Conservation (phyloP, 2,329 filamentous ascomycete genomes). For the Xylariomycetidae sp. region DNA sequence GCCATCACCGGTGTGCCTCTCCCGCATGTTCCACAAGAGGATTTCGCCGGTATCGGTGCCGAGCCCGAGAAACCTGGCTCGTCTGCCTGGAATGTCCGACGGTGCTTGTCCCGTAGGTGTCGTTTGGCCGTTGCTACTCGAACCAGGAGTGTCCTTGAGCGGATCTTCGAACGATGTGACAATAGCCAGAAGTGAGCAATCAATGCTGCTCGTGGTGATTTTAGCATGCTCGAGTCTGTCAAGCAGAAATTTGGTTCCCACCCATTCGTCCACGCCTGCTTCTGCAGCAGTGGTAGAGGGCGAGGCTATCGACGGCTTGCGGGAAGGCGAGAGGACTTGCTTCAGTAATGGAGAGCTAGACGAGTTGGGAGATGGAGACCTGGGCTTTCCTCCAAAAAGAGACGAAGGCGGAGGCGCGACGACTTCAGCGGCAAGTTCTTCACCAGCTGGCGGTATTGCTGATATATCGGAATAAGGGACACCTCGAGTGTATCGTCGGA, state of each 20-base stretch:
- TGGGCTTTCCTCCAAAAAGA: constrained; percentile 21
- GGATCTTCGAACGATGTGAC: constrained; percentile 75
- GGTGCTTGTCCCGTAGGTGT: constrained; percentile 34
- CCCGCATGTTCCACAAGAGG: constrained; percentile 79
- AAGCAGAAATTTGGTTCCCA: constrained; percentile 53
- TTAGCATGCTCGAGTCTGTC: constrained; percentile 52
- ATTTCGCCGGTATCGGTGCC: constrained; percentile 76
- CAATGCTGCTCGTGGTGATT: constrained; percentile 66
- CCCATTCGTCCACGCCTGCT: constrained; percentile 55
- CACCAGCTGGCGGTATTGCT: too few species aligned
- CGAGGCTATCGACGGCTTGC: constrained; percentile 18
- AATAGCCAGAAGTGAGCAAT: constrained; percentile 66
- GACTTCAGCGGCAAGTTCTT: too few species aligned
- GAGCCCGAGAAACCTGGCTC: constrained; percentile 72
- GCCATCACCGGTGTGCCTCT: constrained; percentile 49
- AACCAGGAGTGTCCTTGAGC: constrained; percentile 49
- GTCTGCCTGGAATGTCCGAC: constrained; percentile 72
- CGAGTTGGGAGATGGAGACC: constrained; percentile 13
- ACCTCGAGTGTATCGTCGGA: constrained; percentile 39
- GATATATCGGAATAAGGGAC: too few species aligned
- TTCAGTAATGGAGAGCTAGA: constrained; percentile 15
- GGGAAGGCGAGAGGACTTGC: constrained; percentile 16
- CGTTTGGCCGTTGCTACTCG: constrained; percentile 42
- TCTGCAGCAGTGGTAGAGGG: constrained; percentile 15
- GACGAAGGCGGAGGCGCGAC: constrained; percentile 19